Percentiles rank a stretch among this genome's conserved stretches.
phyloP scores from a whole-genome alignment of 179 eudicot genomes.

The Silene vulgaris region DNA sequence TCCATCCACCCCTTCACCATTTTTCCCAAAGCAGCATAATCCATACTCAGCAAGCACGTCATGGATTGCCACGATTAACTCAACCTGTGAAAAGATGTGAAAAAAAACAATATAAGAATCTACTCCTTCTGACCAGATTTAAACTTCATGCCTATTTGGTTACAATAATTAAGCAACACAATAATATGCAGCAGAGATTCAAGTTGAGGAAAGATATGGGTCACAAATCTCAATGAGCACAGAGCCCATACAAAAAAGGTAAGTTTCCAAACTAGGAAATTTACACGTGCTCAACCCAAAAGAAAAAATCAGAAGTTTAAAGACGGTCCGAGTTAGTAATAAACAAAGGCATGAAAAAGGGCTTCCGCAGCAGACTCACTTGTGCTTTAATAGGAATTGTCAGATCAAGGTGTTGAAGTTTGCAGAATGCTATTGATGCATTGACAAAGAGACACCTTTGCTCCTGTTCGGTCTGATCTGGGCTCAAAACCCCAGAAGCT shows the following conservation, averaged over 20 bases:
- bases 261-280: not conserved
- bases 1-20: conserved; percentile 86
- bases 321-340: not conserved
- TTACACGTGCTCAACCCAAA: not conserved
- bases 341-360: conserved; percentile 1
- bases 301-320: not conserved
- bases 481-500: conserved; percentile 41
- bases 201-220: not conserved
- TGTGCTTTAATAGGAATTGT: conserved; percentile 61
- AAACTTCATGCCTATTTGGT: not conserved
- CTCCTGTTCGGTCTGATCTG: conserved; percentile 53
- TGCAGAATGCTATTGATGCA: conserved; percentile 76
- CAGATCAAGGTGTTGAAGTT: conserved; percentile 78
- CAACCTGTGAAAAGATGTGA: conserved; percentile 46
- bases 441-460: conserved; percentile 66
- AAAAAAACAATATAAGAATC: not conserved
- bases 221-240: not conserved
- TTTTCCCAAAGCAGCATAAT: conserved; percentile 72
- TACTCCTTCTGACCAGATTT: not conserved
- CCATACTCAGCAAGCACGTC: conserved; percentile 93
- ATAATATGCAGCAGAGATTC: not conserved
- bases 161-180: not conserved
- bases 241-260: not conserved
- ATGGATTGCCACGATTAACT: conserved; percentile 73
- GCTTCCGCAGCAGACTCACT: conserved; percentile 38